Evolutionary conservation across 169 alveolate genomes (phyloP), one percentile per base, ranked within the genome.

Genomic region (Cryptosporidium muris): DNA sequence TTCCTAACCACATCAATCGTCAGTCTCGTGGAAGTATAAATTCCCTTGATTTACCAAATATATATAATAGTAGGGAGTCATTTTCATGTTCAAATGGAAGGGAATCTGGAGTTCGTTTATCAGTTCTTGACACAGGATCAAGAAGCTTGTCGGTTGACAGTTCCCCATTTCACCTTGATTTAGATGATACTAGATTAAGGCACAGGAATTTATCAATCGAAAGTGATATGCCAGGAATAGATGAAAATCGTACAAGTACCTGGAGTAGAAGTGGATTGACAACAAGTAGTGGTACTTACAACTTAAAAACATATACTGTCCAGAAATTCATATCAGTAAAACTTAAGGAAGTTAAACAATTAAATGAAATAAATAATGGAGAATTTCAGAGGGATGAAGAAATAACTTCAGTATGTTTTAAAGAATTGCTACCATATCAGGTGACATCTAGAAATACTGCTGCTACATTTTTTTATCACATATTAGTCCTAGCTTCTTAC

Each of bases 201-300:
- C 8, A 49, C 47, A 64, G 80, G 25, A 37, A 52, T 16, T 40
- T 14, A 40, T 53, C 81, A 12, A 66, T 66, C 4, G 65, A 43
- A 51, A 66, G 66, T 53, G 81, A 66, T 7, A 14, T 37, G 4
- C 54, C 54, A 37, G 36, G 9, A 12, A 8, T 66, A 40, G 81
- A 66, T 7, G 81, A 66, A 66, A 53, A 36, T 11, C 51, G 63
- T 8, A 52, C 81, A 52, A 37, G 47, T n/a, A 66, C 51, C 16
- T 66, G 81, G 81, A 66, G 81, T 11, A 66, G 36, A 37, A 66
- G 81, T 40, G 81, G 81, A 52, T n/a, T 66, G 7, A 66, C 81
- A 4, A 53, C 64, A 34, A 66, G 81, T 43, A 66, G 81, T 53
- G 81, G 81, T 9, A 66, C 81, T 12, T 66, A 66, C 38, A 66